Evolutionary conservation across 2,329 filamentous ascomycete genomes (phyloP).

Genomic region (Hymenoscyphus infarciens): DNA sequence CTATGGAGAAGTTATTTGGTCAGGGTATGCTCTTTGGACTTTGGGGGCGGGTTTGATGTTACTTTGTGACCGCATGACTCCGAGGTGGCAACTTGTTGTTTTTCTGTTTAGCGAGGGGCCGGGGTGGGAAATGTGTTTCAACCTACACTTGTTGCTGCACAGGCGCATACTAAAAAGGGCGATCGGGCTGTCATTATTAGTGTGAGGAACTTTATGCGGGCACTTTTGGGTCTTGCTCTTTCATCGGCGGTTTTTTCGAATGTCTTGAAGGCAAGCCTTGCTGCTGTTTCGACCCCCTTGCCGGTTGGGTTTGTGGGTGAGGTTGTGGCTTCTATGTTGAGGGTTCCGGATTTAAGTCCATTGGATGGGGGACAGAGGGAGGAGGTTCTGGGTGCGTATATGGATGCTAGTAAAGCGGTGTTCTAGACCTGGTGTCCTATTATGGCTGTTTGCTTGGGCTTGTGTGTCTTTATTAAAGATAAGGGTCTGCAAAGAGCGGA

Average conservation of each 20-base stretch:
- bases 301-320: slow-evolving; percentile 18
- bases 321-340: slow-evolving; percentile 29
- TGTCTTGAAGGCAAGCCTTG: slow-evolving; percentile 29
- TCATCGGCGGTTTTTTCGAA: slow-evolving; percentile 48
- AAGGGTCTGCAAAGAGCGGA: slow-evolving; percentile 41
- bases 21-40: slow-evolving; percentile 37
- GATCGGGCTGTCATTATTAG: slow-evolving; percentile 61
- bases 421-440: slow-evolving; percentile 56
- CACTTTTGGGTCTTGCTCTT: slow-evolving; percentile 53
- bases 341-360: slow-evolving; percentile 25
- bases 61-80: slow-evolving; percentile 44
- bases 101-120: slow-evolving; percentile 47
- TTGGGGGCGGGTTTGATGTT: slow-evolving; percentile 49
- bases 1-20: slow-evolving; percentile 57
- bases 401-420: slow-evolving; percentile 50
- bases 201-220: slow-evolving; percentile 59
- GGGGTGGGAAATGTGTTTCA: slow-evolving; percentile 51
- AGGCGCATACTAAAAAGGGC: slow-evolving; percentile 53
- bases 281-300: slow-evolving; percentile 18
- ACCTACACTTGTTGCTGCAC: slow-evolving; percentile 52
- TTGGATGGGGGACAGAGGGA: slow-evolving; percentile 27
- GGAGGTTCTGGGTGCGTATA: slow-evolving; percentile 48
- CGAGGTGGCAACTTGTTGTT: slow-evolving; percentile 46
- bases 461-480: slow-evolving; percentile 50
- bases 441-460: slow-evolving; percentile 47